Evolutionary conservation across 306 rosid genomes (phyloP), one percentile per base, ranked within the genome.

Genomic region (Medicago ruthenica): DNA sequence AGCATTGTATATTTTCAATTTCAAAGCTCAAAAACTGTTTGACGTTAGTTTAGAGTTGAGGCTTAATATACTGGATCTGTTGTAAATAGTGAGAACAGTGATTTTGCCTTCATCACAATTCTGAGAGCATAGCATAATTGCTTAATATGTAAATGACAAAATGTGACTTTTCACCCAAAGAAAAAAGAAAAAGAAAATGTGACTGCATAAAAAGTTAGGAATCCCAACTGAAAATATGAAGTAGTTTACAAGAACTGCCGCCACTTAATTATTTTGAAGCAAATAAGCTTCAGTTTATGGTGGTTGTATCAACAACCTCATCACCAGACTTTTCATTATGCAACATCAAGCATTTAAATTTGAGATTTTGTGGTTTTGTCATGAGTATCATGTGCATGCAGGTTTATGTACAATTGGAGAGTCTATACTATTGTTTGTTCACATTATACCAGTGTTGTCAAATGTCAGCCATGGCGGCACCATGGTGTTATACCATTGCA

Each of bases 31-130:
- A 15, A 24, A 60, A 63, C 15, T 44, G 79, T 8, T 75, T 40
- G 36, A 40, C n/a, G 50, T 16, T 67, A 20, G 61, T 53, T 53
- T 44, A 51, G 8, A 64, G 39, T 66, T 51, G 73, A 76, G 31
- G 39, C 58, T 66, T 39, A 15, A 4, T 51, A 18, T 36, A 63
- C 55, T 27, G 34, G 34, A 65, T 17, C 70, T 17, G 15, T 17
- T 41, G 39, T 62, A 53, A 11, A 42, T 55, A 55, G 54, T 7
- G 11, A 27, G 31, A 71, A 13, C 55, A 45, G 12, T 40, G 53
- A 20, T 17, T 5, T 41, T 66, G 16, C 36, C 64, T 53, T 65
- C 45, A 6, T 18, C 50, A 40, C 40, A 42, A 61, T 11, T 51
- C 24, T 42, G 77, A 42, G 51, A 24, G 41, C 64, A 4, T 71